Evolutionary conservation across 2,329 filamentous ascomycete genomes (phyloP), one percentile per base, ranked within the genome.

Genomic region (Fusarium nodosum): DNA sequence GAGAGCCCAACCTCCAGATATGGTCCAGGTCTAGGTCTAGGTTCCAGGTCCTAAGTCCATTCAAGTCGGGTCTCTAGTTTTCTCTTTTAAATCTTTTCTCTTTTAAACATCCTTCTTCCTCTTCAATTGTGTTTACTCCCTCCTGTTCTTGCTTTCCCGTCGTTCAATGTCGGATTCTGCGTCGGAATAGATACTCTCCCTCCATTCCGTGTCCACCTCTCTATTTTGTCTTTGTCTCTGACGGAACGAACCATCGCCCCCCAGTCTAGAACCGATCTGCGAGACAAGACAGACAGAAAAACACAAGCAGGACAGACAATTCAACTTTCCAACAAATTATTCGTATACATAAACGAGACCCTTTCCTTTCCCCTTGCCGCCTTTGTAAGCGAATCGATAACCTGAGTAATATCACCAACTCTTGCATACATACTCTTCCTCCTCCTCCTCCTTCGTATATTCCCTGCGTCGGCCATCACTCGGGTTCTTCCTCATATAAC

Each of bases 241-340:
- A 68, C 53, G 47, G 51, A 63, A 66, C 60, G 56, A 68, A 60
- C 58, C 51, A 56, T 53, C 53, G 52, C 53, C 47, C 52, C 34
- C 44, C 34, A 62, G 50, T 61, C 64, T 66, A 66, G 56, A 60
- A 65, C 53, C 28, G 56, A 63, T 56, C 66, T 69, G 66, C 66
- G 57, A 66, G 52, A 47, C 66, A 68, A 56, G 52, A 44, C 39
- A 20, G 34, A 34, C 61, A 65, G 34, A 54, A 53, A 46, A 53
- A 22, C 24, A 30, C 56, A 65, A 60, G 60, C 56, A 65, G 36
- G 60, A 34, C 56, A 61, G 55, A 39, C 56, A 61, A 61, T 56
- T 66, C 60, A 56, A 54, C 55, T 41, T 34, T 39, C 24, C 46
- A 45, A 51, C 50, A 58, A 54, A 38, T 34, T 54, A 54, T 46